Evolutionary conservation across 2,329 filamentous ascomycete genomes (phyloP).

Genomic region (Nemania diffusa): DNA sequence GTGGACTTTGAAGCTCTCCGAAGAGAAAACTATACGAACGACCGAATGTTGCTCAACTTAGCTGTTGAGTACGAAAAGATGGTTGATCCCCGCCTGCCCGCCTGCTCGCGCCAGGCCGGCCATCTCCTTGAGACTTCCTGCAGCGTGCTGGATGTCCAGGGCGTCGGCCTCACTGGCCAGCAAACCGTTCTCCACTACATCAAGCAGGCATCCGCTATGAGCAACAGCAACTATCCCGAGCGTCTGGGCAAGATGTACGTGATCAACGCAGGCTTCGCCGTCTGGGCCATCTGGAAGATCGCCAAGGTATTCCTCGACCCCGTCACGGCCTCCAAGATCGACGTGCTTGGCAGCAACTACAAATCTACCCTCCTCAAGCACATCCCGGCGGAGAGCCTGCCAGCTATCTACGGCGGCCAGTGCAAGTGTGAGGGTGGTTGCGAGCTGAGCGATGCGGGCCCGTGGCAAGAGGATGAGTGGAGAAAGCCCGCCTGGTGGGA

Average conservation of each 20-base stretch:
- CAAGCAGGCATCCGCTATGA: conserved; percentile 84
- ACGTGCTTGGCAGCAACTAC: conserved; percentile 85
- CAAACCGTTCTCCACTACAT: conserved; percentile 90
- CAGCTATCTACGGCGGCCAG: conserved; percentile 82
- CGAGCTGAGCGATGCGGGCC: conserved; percentile 85
- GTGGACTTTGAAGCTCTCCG: conserved; percentile 89
- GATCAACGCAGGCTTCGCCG: conserved; percentile 98
- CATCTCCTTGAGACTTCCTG: conserved; percentile 96
- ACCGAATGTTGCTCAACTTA: conserved; percentile 96
- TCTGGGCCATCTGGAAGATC: conserved; percentile 80
- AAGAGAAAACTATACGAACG: conserved; percentile 84
- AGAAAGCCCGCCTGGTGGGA: conserved; percentile 73
- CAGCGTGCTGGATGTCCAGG: conserved; percentile 98
- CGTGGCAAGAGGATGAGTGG: conserved; percentile 82
- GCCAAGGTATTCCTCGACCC: conserved; percentile 97
- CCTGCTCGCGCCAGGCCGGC: conserved; percentile 91
- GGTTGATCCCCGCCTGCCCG: conserved; percentile 89
- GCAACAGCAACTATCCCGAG: conserved; percentile 99
- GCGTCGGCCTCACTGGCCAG: conserved; percentile 84
- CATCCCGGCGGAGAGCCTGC: conserved; percentile 89
- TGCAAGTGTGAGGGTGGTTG: conserved; percentile 88
- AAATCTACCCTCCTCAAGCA: conserved; percentile 85
- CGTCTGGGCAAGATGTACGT: conserved; percentile 94
- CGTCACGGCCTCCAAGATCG: conserved; percentile 95
- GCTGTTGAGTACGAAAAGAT: conserved; percentile 98